Evolutionary conservation across 805 yeast species (phyloP).

Genomic region (Pichia gijzeniarum): DNA sequence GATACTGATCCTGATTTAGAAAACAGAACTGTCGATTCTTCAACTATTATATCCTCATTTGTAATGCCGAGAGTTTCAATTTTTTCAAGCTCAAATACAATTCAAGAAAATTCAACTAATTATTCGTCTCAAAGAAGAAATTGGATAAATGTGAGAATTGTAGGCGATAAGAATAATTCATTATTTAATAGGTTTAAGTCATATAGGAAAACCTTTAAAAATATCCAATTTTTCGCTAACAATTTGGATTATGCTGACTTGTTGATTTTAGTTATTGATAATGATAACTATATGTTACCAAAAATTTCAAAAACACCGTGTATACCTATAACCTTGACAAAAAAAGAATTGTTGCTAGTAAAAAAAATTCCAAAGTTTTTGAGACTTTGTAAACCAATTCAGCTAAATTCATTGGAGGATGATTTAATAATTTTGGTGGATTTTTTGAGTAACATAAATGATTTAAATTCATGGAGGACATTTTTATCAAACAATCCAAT

Average conservation of each 20-base stretch:
- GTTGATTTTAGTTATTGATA: slow-evolving; percentile 25
- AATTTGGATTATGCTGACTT: slow-evolving; percentile 19
- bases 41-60: slow-evolving; percentile 30
- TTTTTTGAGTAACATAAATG: slow-evolving; percentile 24
- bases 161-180: slow-evolving; percentile 21
- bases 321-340: slow-evolving; percentile 7
- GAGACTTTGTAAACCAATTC: slow-evolving; percentile 31
- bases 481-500: slow-evolving; percentile 6
- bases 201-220: slow-evolving; percentile 27
- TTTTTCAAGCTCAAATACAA: neutral
- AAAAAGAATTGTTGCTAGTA: neutral
- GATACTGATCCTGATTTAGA: slow-evolving; percentile 17
- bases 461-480: slow-evolving; percentile 12
- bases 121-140: neutral
- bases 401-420: slow-evolving; percentile 22
- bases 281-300: slow-evolving; percentile 26
- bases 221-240: slow-evolving; percentile 21
- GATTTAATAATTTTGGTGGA: slow-evolving; percentile 30
- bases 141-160: slow-evolving; percentile 21
- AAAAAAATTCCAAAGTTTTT: slow-evolving; percentile 15
- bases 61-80: slow-evolving; percentile 34
- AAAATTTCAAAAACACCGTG: slow-evolving; percentile 12
- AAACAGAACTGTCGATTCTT: slow-evolving; percentile 23
- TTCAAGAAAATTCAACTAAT: neutral
- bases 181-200: slow-evolving; percentile 21